phyloP scores from a whole-genome alignment of 106 monocot genomes.

The Allium cepa region DNA sequence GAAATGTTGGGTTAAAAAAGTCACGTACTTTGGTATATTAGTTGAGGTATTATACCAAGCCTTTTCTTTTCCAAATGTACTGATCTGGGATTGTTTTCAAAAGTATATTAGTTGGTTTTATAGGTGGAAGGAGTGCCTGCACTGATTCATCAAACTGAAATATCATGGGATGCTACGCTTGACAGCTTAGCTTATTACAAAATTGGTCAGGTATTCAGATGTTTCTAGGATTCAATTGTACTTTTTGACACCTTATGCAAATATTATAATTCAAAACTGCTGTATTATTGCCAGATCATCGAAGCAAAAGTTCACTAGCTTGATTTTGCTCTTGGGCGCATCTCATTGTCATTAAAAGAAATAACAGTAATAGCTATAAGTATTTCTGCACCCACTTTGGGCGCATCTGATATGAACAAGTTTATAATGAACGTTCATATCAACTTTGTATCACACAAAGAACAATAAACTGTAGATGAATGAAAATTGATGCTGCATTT shows the following conservation, averaged over 20 bases:
- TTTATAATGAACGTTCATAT: no score
- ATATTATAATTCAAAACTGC: no score
- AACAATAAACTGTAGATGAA: no score
- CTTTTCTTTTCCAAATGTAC: constrained; percentile 1
- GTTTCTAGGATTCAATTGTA: neutral
- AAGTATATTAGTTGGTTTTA: neutral
- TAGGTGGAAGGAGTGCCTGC: constrained; percentile 94
- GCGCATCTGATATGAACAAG: no score
- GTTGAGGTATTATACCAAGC: constrained; percentile 54
- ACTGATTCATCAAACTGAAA: constrained; percentile 83
- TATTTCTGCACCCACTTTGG: no score
- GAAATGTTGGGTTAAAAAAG: constrained; percentile 62
- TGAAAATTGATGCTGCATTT: no score
- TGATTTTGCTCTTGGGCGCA: constrained; percentile 70
- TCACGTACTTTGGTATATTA: constrained; percentile 92
- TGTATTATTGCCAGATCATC: constrained; percentile 31
- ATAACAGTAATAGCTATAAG: constrained; percentile 38
- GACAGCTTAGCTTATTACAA: constrained; percentile 65
- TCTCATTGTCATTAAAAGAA: constrained; percentile 79
- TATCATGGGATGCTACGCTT: constrained; percentile 79
- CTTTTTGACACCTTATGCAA: no score
- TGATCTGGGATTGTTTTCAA: no score
- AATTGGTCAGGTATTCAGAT: constrained; percentile 67
- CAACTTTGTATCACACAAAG: no score
- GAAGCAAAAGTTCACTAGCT: constrained; percentile 92